Conservation (phyloP, 345 rosid species). For the Eucalyptus sp. region DNA sequence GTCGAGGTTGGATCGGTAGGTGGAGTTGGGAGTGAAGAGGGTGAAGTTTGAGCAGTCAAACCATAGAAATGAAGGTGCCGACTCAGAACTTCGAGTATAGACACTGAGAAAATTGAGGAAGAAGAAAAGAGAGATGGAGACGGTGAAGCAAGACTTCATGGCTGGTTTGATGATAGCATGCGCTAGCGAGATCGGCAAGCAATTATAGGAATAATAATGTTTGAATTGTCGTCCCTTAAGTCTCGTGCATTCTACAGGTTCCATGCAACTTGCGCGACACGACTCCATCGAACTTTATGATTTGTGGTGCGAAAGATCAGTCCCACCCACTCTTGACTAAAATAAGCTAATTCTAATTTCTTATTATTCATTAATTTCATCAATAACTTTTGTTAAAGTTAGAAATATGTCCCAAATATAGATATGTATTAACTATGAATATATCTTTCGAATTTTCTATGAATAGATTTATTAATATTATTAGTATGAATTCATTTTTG, state of each 20-base stretch:
- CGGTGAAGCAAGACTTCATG: not conserved
- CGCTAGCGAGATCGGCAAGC: not conserved
- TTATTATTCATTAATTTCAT: no score
- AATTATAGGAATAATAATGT: not conserved
- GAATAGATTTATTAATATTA: no score
- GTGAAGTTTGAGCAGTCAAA: rapidly evolving
- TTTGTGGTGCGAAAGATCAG: no score
- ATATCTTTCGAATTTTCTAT: rapidly evolving
- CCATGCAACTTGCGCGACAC: not conserved
- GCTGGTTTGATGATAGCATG: not conserved
- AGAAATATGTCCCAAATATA: no score
- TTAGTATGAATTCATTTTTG: no score
- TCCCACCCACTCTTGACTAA: no score
- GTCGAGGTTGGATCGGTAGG: no score
- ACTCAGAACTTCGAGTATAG: no score
- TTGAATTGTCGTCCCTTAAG: not conserved
- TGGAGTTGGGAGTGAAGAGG: no score
- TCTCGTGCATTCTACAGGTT: not conserved
- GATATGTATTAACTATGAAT: rapidly evolving
- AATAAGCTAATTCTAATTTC: no score
- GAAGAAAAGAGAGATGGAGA: not conserved
- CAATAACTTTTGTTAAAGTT: no score
- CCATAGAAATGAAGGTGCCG: no score
- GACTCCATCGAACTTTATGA: not conserved
- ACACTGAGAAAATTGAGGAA: not conserved